phyloP scores from a whole-genome alignment of 2,329 filamentous ascomycete genomes.

The Lanzia echinophila region DNA sequence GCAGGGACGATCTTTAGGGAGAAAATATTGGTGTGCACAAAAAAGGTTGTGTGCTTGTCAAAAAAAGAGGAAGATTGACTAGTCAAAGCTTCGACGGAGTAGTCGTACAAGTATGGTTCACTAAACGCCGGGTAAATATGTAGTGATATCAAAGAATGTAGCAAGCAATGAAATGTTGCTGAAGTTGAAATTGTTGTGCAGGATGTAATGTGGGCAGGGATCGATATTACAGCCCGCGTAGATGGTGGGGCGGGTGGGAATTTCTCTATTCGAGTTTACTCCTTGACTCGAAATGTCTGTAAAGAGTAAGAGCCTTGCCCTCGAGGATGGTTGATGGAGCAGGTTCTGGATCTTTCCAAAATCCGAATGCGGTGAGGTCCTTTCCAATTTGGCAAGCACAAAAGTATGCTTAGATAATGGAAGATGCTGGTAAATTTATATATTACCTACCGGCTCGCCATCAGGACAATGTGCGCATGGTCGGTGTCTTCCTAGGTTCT shows the following conservation, averaged over 20 bases:
- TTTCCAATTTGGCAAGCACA: constrained; percentile 22
- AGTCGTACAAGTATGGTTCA: constrained; percentile 10
- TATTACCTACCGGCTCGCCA: constrained; percentile 12
- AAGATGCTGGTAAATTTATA: constrained; percentile 6
- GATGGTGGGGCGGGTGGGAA: constrained; percentile 10
- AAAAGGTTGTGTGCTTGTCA: constrained; percentile 17
- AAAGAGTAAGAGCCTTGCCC: constrained; percentile 2
- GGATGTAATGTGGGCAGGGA: constrained; percentile 2
- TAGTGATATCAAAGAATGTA: constrained; percentile 13
- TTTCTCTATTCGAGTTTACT: constrained; percentile 6
- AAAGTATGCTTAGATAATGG: constrained; percentile 16
- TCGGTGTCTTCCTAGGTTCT: constrained; percentile 17
- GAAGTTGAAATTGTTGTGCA: constrained; percentile 7
- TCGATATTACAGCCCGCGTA: constrained; percentile 16
- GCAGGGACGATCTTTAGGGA: constrained; percentile 23
- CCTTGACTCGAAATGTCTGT: constrained; percentile 5
- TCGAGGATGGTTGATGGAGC: neutral
- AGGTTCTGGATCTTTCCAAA: neutral
- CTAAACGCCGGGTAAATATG: constrained; percentile 12
- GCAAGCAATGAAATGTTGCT: constrained; percentile 14
- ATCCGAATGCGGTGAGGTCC: constrained; percentile 9
- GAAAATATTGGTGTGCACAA: constrained; percentile 15
- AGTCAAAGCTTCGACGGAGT: constrained; percentile 12
- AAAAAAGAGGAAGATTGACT: constrained; percentile 13
- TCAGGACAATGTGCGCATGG: constrained; percentile 14